These are phyloP conservation scores for Fusarium nanum DNA, from an alignment of 2,329 filamentous ascomycete genomes.

Conservation along the genomic window DNA sequence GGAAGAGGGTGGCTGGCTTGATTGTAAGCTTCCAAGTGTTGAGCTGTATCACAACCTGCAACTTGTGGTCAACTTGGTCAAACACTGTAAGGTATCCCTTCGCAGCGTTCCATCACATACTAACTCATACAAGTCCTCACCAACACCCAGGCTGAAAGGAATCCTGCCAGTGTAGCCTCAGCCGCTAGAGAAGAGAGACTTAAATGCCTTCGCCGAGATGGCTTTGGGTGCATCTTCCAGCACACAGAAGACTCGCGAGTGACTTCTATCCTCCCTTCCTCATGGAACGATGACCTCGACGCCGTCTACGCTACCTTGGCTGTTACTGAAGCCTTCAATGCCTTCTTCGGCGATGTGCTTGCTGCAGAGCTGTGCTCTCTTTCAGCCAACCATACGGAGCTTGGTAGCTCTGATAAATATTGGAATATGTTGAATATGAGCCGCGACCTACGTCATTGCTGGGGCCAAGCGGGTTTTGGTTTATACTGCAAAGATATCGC, in stretches of 20 bases:
- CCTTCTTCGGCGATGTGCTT: background rate
- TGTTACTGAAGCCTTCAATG: background rate
- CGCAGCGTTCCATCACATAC: background rate
- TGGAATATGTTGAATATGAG: background rate
- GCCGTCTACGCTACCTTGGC: background rate
- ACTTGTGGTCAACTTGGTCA: background rate
- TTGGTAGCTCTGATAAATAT: background rate
- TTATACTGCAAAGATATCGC: background rate
- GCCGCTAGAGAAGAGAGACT: background rate
- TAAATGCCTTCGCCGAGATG: background rate
- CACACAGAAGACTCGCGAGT: rapidly evolving
- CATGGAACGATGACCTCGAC: background rate
- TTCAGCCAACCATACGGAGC: background rate
- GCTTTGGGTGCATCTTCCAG: background rate
- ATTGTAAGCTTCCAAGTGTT: background rate
- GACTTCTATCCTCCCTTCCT: background rate
- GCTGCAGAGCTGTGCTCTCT: background rate
- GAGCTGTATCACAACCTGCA: background rate
- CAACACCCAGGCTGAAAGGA: background rate
- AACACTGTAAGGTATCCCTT: background rate
- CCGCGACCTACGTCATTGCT: background rate
- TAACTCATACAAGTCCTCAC: background rate
- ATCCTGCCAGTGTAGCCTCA: background rate
- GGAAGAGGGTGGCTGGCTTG: background rate
- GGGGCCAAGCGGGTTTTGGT: background rate